Percentiles rank a stretch among this genome's conserved stretches.
phyloP scores from a whole-genome alignment of 805 yeast genomes.

The Spathaspora passalidarum region DNA sequence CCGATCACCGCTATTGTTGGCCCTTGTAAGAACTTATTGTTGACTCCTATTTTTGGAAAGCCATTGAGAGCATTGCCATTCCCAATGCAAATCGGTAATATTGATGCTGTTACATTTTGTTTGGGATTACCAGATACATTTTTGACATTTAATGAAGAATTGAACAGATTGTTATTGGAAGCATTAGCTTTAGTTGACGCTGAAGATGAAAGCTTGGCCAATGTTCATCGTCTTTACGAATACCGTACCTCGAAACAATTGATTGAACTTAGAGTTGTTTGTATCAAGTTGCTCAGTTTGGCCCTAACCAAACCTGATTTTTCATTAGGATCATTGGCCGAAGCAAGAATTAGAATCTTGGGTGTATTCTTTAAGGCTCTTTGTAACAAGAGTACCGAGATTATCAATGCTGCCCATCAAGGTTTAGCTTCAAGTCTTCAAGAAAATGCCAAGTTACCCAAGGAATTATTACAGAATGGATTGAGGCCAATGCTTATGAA shows the following conservation, averaged over 20 bases:
- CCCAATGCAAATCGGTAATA: slow-evolving; percentile 98
- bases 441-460: slow-evolving; percentile 86
- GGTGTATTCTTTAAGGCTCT: slow-evolving; percentile 94
- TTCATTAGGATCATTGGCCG: slow-evolving; percentile 67
- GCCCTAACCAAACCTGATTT: slow-evolving; percentile 86
- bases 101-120: slow-evolving; percentile 94
- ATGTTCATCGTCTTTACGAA: slow-evolving; percentile 81
- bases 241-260: slow-evolving; percentile 86
- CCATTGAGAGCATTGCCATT: slow-evolving; percentile 96
- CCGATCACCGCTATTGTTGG: slow-evolving; percentile 73
- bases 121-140: slow-evolving; percentile 77
- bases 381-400: slow-evolving; percentile 78
- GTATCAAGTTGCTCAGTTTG: slow-evolving; percentile 76
- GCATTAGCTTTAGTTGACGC: slow-evolving; percentile 96
- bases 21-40: slow-evolving; percentile 75
- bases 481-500: slow-evolving; percentile 94
- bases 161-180: slow-evolving; percentile 79
- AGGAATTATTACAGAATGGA: slow-evolving; percentile 92
- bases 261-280: slow-evolving; percentile 82
- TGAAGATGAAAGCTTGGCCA: slow-evolving; percentile 91
- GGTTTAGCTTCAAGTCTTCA: slow-evolving; percentile 82
- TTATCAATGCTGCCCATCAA: slow-evolving; percentile 88
- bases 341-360: slow-evolving; percentile 77
- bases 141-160: slow-evolving; percentile 82
- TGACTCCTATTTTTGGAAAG: slow-evolving; percentile 94